Conservation (phyloP, 805 yeast genomes). For the Zygosaccharomyces bisporus region DNA sequence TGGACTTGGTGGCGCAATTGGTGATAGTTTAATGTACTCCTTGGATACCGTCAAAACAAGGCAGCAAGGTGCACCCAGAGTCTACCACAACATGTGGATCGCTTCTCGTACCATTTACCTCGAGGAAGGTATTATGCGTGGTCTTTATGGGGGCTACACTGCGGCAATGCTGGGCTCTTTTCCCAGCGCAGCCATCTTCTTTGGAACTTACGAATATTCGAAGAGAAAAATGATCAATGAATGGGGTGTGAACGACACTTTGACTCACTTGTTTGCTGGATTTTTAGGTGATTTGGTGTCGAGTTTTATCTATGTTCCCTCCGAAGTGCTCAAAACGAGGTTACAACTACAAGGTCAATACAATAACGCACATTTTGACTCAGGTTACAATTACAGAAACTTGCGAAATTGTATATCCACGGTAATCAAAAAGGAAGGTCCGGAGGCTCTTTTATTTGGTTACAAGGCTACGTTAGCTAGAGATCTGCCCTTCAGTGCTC, state of each 20-base stretch:
- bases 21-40: slow-evolving; percentile 92
- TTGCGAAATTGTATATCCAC: slow-evolving; percentile 64
- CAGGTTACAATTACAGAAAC: slow-evolving; percentile 86
- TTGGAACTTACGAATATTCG: slow-evolving; percentile 80
- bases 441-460: slow-evolving; percentile 75
- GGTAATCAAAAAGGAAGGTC: slow-evolving; percentile 68
- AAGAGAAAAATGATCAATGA: slow-evolving; percentile 68
- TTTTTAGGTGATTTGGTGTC: slow-evolving; percentile 91
- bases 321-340: slow-evolving; percentile 90
- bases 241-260: slow-evolving; percentile 66
- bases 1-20: slow-evolving; percentile 90
- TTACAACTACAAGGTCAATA: slow-evolving; percentile 86
- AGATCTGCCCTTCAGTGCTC: slow-evolving; percentile 92
- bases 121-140: slow-evolving; percentile 82
- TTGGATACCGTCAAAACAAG: slow-evolving; percentile 94
- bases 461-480: slow-evolving; percentile 90
- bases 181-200: slow-evolving; percentile 93
- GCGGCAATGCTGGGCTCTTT: slow-evolving; percentile 92
- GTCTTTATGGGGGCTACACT: slow-evolving; percentile 86
- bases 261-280: slow-evolving; percentile 80
- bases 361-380: slow-evolving; percentile 71
- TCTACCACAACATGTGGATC: slow-evolving; percentile 65
- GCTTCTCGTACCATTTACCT: slow-evolving; percentile 72
- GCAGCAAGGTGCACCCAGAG: slow-evolving; percentile 86
- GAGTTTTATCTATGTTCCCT: slow-evolving; percentile 86